These are phyloP conservation scores for Symbiodinium natans DNA, from an alignment of 73 alveolate species.

Conservation along the genomic window DNA sequence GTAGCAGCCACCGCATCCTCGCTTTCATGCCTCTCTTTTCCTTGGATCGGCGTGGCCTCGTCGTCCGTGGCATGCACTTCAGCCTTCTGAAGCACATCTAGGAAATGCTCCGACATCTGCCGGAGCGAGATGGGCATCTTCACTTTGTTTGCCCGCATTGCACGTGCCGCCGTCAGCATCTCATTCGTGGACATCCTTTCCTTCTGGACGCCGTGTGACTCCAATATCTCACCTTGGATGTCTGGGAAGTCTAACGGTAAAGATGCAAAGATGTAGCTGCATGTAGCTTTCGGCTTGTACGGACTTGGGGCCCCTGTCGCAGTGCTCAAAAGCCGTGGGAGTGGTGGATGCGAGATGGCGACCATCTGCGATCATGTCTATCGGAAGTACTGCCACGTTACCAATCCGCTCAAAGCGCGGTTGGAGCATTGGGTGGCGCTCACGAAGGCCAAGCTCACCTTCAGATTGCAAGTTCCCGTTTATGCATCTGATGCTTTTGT, in stretches of 20 bases:
- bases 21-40: too few species aligned
- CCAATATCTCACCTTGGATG: slow-evolving; percentile 49
- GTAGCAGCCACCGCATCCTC: background rate
- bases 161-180: slow-evolving; percentile 27
- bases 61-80: background rate
- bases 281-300: too few species aligned
- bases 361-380: too few species aligned
- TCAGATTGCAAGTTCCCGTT: background rate
- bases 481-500: background rate
- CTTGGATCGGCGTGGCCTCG: too few species aligned
- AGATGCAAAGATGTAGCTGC: too few species aligned
- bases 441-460: slow-evolving; percentile 30
- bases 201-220: slow-evolving; percentile 38
- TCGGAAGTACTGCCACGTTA: background rate
- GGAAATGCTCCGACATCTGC: slow-evolving; percentile 1
- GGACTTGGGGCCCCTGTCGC: too few species aligned
- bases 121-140: background rate
- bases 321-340: too few species aligned
- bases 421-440: background rate
- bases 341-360: too few species aligned
- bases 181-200: slow-evolving; percentile 43
- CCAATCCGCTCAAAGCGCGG: slow-evolving; percentile 42
- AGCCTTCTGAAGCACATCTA: background rate
- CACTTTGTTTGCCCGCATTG: slow-evolving; percentile 2
- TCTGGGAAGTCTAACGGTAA: too few species aligned